Evolutionary conservation across 306 rosid genomes (phyloP).

Genomic region (Cicer arietinum): DNA sequence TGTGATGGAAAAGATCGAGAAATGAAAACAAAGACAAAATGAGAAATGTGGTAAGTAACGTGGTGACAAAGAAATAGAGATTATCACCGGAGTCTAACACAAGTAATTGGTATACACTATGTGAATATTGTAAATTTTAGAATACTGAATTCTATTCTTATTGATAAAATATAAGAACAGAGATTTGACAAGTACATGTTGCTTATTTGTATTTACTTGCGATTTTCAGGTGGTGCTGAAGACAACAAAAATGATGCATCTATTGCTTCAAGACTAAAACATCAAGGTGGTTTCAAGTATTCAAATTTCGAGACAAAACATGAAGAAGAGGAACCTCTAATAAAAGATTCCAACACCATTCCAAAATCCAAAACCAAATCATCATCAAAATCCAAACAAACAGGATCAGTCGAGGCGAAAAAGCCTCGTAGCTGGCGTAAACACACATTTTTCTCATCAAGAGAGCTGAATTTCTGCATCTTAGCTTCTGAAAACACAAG

Average conservation of each 20-base stretch:
- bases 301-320: not conserved
- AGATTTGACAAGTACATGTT: no score
- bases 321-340: slow-evolving; percentile 23
- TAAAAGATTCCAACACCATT: not conserved
- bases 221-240: slow-evolving; percentile 44
- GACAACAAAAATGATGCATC: slow-evolving; percentile 8
- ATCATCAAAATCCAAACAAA: slow-evolving; percentile 25
- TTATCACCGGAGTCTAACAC: no score
- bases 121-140: no score
- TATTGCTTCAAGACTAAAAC: slow-evolving; percentile 37
- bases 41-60: no score
- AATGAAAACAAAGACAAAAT: no score
- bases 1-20: no score
- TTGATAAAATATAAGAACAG: no score
- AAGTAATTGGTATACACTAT: no score
- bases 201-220: slow-evolving; percentile 25
- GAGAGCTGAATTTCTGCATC: slow-evolving; percentile 61
- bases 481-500: slow-evolving; percentile 69
- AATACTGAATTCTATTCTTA: no score
- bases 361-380: slow-evolving; percentile 12
- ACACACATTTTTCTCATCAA: slow-evolving; percentile 63
- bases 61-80: no score
- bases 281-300: slow-evolving; percentile 43
- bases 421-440: not conserved
- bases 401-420: slow-evolving; percentile 19